These are phyloP conservation scores for Bullera alba DNA, from an alignment of 768 basidiomycete species.

Conservation along the genomic window DNA sequence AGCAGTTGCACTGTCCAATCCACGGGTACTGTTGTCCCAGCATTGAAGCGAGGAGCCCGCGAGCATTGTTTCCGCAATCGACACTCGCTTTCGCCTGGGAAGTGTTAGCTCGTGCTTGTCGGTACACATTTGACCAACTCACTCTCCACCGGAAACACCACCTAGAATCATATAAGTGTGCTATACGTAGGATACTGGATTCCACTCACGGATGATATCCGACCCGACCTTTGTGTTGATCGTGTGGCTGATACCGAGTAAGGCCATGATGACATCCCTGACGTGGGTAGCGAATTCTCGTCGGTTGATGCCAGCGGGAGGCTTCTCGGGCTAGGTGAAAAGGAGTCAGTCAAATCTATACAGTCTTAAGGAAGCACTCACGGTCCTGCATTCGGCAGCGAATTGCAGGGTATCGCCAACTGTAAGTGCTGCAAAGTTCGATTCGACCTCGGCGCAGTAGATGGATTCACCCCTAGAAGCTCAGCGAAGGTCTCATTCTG, in stretches of 20 bases:
- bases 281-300: slow-evolving; percentile 48
- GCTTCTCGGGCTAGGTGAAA: slow-evolving; percentile 34
- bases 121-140: no score
- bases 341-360: background rate
- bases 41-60: slow-evolving; percentile 58
- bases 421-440: slow-evolving; percentile 46
- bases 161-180: no score
- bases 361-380: slow-evolving; percentile 19
- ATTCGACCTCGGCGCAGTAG: slow-evolving; percentile 47
- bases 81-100: slow-evolving; percentile 73
- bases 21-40: slow-evolving; percentile 60
- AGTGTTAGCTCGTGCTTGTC: no score
- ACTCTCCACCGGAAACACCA: slow-evolving; percentile 51
- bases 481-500: slow-evolving; percentile 50
- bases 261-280: slow-evolving; percentile 55
- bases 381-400: slow-evolving; percentile 6
- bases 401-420: slow-evolving; percentile 44
- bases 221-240: slow-evolving; percentile 70
- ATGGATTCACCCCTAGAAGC: slow-evolving; percentile 49
- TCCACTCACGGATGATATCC: slow-evolving; percentile 62
- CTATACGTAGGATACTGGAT: no score
- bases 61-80: slow-evolving; percentile 70
- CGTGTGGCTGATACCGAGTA: slow-evolving; percentile 70
- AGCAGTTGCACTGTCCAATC: slow-evolving; percentile 48
- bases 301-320: slow-evolving; percentile 45